These are phyloP conservation scores for Suillus subalutaceus DNA, from an alignment of 768 basidiomycete genomes.

Conservation along the genomic window DNA sequence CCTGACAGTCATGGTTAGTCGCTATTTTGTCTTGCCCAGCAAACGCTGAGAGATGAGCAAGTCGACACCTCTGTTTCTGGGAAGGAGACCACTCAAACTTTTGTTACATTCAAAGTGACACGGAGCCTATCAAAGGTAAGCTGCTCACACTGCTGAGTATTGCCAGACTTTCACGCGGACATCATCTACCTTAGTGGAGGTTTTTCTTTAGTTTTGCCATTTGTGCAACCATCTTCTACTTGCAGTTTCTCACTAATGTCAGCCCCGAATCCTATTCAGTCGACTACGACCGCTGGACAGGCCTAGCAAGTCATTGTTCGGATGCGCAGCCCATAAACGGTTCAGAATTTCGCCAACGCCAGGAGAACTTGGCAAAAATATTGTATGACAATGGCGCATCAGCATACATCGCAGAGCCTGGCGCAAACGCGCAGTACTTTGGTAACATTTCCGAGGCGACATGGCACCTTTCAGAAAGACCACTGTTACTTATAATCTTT, in stretches of 20 bases:
- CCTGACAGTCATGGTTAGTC: neutral
- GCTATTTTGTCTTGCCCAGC: neutral
- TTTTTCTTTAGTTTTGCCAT: slow-evolving; percentile 15
- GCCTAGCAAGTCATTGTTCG: slow-evolving; percentile 46
- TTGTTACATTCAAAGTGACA: neutral
- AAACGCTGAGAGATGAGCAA: neutral
- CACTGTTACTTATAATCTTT: slow-evolving; percentile 68
- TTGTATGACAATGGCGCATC: slow-evolving; percentile 55
- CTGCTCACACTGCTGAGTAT: neutral
- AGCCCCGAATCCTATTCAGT: neutral
- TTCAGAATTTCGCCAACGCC: slow-evolving; percentile 54
- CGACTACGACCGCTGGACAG: slow-evolving; percentile 23
- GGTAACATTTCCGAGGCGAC: slow-evolving; percentile 63
- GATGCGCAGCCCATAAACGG: slow-evolving; percentile 49
- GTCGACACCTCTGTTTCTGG: neutral
- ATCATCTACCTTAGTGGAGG: neutral
- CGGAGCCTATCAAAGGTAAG: neutral
- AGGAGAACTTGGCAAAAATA: slow-evolving; percentile 50
- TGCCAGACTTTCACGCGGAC: neutral
- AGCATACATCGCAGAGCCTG: slow-evolving; percentile 82
- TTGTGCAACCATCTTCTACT: slow-evolving; percentile 10
- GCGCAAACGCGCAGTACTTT: slow-evolving; percentile 70
- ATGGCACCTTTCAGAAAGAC: slow-evolving; percentile 81
- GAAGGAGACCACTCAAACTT: neutral
- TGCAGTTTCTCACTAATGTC: neutral